Base-by-base conservation (phyloP, 495 filamentous ascomycete genomes). In the Beverwykella pulmonaria region DNA sequence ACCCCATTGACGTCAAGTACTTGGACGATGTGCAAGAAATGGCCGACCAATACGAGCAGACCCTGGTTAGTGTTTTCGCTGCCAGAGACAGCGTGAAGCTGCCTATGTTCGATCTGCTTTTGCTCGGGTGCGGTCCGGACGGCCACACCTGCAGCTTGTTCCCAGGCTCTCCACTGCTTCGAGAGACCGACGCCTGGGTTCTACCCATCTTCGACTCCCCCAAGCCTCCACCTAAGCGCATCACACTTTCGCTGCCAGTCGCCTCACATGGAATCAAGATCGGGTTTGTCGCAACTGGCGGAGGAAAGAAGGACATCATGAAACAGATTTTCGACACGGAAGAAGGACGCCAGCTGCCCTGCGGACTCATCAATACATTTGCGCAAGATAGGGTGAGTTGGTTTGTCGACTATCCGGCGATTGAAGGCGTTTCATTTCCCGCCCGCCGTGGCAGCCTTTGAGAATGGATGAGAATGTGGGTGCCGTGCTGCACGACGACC, bases 71-170 rank as follows among this genome's bases (percentile, higher is more conserved):
- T 55, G 87, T 61, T 29, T 79, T 79, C 50, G 77, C 77, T 12
- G 75, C 77, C 2, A 59, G 75, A 8, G 77, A 79, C 62, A 77
- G 74, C 49, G 77, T 79, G 52, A 75, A 69, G 61, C 60, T 97
- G 29, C 94, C 94, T 61, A 88, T 96, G 67, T 98, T 98, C 74
- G 94, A 98, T 73, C 82, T 98, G 26, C 81, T 98, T 22, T 83
- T 98, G 19, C 86, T 98, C 48, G 94, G 94, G 61, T 93, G 90
- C 70, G 94, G 94, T 2, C 94, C 93, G 17, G 94, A 98, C 75
- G 94, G 94, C 39, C 94, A 98, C 78, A 97, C 94, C 25, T 98
- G 95, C 88, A 92, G 88, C 69, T 82, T 98, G 29, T 98, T 98
- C 81, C 95, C 94, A 6, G 88, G 89, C 26, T 93, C 97, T 69